These are phyloP conservation scores for Cytospora schulzeri DNA, from an alignment of 2,329 filamentous ascomycete species.

Conservation along the genomic window DNA sequence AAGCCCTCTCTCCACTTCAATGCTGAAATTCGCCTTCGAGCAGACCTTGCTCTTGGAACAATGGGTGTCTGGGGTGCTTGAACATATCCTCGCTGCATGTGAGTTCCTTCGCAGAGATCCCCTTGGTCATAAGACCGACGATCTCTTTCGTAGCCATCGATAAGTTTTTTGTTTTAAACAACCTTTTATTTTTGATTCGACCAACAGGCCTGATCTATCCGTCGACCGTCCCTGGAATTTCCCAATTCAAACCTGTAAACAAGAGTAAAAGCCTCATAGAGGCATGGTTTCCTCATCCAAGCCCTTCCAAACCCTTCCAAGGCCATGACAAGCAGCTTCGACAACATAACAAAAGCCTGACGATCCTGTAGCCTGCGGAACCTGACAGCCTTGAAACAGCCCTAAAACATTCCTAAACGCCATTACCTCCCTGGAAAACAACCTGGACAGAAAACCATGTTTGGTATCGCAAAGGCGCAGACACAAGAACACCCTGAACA, in stretches of 20 bases:
- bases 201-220: not conserved
- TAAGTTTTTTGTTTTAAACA: not conserved
- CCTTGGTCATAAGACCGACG: not conserved
- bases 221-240: not conserved
- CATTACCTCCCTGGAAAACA: not conserved
- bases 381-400: not conserved
- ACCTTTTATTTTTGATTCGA: not conserved
- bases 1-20: not conserved
- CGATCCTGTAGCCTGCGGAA: not conserved
- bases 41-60: slow-evolving; percentile 20
- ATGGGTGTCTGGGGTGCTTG: not conserved
- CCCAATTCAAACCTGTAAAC: not conserved
- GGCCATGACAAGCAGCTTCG: not conserved
- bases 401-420: slow-evolving; percentile 5
- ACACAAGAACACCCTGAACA: not conserved
- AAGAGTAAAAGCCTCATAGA: not conserved
- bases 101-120: not conserved
- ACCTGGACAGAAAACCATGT: not conserved
- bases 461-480: slow-evolving; percentile 10
- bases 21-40: slow-evolving; percentile 33
- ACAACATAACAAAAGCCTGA: not conserved
- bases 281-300: not conserved
- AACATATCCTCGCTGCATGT: not conserved
- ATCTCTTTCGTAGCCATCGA: not conserved
- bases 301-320: too few species aligned